Conservation (phyloP, 148 eudicot genomes). For the Heliamphora exappendiculata region DNA sequence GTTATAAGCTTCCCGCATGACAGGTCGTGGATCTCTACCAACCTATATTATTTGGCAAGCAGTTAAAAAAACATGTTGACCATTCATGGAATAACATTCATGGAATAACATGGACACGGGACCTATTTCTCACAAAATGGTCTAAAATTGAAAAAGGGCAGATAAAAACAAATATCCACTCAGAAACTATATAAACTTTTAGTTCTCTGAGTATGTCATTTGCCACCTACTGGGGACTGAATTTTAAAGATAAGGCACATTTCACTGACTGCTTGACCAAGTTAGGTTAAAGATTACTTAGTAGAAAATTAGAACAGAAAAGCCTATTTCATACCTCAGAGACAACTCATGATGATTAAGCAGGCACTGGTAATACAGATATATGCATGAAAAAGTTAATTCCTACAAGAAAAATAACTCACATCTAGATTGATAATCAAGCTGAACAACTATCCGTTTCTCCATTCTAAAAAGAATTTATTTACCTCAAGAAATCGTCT, state of each 20-base stretch:
- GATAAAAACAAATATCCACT: neutral
- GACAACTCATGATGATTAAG: neutral
- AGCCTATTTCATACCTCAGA: neutral
- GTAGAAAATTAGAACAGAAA: neutral
- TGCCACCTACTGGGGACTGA: neutral
- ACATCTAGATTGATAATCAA: neutral
- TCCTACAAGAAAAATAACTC: neutral
- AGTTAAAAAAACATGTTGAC: conserved; percentile 1
- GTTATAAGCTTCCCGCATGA: conserved; percentile 67
- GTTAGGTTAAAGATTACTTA: neutral
- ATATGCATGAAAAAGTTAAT: neutral
- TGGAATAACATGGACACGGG: neutral
- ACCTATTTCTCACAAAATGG: neutral
- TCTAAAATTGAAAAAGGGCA: neutral
- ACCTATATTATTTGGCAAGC: conserved; percentile 37
- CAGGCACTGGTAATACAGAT: neutral
- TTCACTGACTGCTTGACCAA: neutral
- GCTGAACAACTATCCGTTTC: neutral
- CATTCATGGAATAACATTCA: neutral
- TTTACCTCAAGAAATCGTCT: conserved; percentile 67
- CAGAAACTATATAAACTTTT: neutral
- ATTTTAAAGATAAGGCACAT: neutral
- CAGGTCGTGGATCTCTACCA: conserved; percentile 84
- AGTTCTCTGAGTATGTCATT: neutral
- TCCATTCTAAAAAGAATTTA: neutral